phyloP scores from a whole-genome alignment of 495 filamentous ascomycete genomes.

The Penicillium ucsense region DNA sequence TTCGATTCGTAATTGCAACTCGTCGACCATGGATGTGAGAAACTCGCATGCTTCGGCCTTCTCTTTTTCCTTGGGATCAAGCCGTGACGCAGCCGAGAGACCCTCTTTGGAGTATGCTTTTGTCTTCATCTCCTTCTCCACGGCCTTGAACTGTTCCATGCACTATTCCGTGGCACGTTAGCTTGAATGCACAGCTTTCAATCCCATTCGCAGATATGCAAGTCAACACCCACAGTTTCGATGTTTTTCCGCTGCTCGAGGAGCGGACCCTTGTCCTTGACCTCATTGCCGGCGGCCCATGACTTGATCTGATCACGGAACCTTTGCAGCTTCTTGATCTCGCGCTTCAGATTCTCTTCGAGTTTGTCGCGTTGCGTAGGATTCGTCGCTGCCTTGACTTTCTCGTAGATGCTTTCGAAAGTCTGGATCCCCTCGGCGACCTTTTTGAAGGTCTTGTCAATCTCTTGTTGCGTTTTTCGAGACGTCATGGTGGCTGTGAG shows the following conservation, averaged over 20 bases:
- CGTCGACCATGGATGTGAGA: slow-evolving; percentile 77
- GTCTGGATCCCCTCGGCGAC: slow-evolving; percentile 83
- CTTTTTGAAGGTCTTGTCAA: slow-evolving; percentile 98
- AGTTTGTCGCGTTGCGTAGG: slow-evolving; percentile 94
- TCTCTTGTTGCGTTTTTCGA: slow-evolving; percentile 91
- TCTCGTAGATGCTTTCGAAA: slow-evolving; percentile 91
- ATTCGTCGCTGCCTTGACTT: slow-evolving; percentile 84
- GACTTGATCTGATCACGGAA: slow-evolving; percentile 98
- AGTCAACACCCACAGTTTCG: slow-evolving; percentile 60
- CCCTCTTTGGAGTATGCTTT: slow-evolving; percentile 99
- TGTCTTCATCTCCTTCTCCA: slow-evolving; percentile 99
- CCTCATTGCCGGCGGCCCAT: slow-evolving; percentile 94
- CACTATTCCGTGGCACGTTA: slow-evolving; percentile 48
- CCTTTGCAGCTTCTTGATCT: slow-evolving; percentile 98
- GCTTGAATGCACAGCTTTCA: slow-evolving; percentile 1
- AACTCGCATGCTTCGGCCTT: slow-evolving; percentile 81
- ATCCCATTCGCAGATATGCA: not conserved
- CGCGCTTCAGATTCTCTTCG: slow-evolving; percentile 92
- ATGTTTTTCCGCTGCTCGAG: slow-evolving; percentile 89
- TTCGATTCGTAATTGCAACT: slow-evolving; percentile 88
- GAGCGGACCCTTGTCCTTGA: slow-evolving; percentile 96
- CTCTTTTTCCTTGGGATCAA: slow-evolving; percentile 92
- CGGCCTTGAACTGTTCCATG: slow-evolving; percentile 99
- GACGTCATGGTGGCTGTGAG: slow-evolving; percentile 59
- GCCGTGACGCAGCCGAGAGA: slow-evolving; percentile 74